These are phyloP conservation scores for Pyricularia pennisetigena DNA, from an alignment of 2,329 filamentous ascomycete species.

Conservation along the genomic window DNA sequence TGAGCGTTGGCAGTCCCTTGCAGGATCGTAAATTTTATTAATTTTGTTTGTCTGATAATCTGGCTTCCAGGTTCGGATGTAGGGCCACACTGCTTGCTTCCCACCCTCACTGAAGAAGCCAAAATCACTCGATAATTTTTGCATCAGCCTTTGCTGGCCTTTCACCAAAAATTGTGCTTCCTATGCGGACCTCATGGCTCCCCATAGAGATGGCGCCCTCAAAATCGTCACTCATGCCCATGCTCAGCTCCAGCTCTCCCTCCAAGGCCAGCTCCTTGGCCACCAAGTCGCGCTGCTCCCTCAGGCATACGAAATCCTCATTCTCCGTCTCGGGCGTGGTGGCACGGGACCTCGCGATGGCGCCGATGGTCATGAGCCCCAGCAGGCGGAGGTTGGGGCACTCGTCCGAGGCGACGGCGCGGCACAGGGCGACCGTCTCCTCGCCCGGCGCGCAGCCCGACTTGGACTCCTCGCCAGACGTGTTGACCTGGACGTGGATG, in stretches of 20 bases:
- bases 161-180: conserved; percentile 87
- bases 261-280: conserved; percentile 45
- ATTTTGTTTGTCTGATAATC: background rate
- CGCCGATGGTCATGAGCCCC: conserved; percentile 95
- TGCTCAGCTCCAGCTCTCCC: conserved; percentile 71
- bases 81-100: background rate
- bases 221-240: conserved; percentile 98
- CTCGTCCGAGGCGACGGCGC: conserved; percentile 50
- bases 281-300: conserved; percentile 61
- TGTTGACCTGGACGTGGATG: conserved; percentile 92
- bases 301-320: conserved; percentile 71
- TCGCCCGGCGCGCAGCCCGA: conserved; percentile 65
- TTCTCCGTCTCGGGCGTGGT: conserved; percentile 72
- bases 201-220: conserved; percentile 78
- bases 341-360: conserved; percentile 74
- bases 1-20: background rate
- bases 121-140: conserved; percentile 43
- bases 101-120: no score
- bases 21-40: background rate
- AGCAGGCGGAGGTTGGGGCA: conserved; percentile 67
- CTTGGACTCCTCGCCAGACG: conserved; percentile 78
- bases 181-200: conserved; percentile 82
- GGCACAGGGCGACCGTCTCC: conserved; percentile 54
- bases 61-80: no score
- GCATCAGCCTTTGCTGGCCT: conserved; percentile 73